Base-by-base conservation (phyloP, 1,139 yeast genomes). In the Suhomyces taliae region DNA sequence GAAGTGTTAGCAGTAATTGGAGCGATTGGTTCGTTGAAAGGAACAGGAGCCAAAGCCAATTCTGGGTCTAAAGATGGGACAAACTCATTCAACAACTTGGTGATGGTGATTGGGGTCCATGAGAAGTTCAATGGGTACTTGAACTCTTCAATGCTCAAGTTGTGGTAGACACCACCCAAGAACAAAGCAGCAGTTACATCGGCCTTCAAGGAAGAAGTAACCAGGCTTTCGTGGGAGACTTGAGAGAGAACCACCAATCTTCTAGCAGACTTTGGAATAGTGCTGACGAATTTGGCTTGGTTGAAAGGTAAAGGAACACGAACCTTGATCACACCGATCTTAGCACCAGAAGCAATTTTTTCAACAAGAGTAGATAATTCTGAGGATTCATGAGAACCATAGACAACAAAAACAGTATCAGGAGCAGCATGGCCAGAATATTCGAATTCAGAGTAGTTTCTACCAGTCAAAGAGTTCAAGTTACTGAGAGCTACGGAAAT, bases 281-380 rank as follows among this genome's bases (percentile, higher is more conserved):
- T 60, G 8, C 72, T 63, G 43, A 79, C 71, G 62, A 90, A 88
- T 55, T 80, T 81, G 37, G 73, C 74, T 38, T 79, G 74, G 56
- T 82, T 82, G 64, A 90, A 87, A 46, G 96, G 93, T 46, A 86
- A 71, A 48, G 96, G 95, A 44, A 89, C 81, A 65, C 97, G 81
- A 45, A 87, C 82, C 50, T 85, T 78, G 48, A 91, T 66, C 44
- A 85, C 78, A 51, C 95, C 97, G 41, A 81, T 74, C 27, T 70
- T 71, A 24, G 64, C 54, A 15, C 61, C 54, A 14, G 61, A 54
- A 6, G 72, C 55, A 27, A 74, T 62, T 33, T 65, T 65, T 34
- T 61, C 54, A 44, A 84, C 69, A 34, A 79, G 72, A 39, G 71
- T 67, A 38, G 78, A 58, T 37, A 88, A 76, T 52, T 82, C 69